These are phyloP conservation scores for Ophiostoma piceae DNA, from an alignment of 2,329 filamentous ascomycete genomes.

Conservation along the genomic window DNA sequence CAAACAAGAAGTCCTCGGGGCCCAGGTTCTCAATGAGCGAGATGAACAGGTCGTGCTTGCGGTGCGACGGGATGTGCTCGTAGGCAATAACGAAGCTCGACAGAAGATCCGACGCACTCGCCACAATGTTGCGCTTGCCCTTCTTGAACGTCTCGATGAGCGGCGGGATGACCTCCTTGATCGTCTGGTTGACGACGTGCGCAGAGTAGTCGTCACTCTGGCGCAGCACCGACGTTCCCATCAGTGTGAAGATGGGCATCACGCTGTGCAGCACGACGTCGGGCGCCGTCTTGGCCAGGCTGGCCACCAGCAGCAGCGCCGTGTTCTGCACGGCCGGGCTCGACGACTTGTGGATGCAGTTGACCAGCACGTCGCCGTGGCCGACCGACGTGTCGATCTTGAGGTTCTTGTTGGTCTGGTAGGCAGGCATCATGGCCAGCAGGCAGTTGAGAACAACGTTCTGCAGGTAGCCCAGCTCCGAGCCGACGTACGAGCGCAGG, in stretches of 20 bases:
- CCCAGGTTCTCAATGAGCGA: constrained; percentile 82
- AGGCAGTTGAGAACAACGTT: constrained; percentile 77
- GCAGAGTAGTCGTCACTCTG: constrained; percentile 97
- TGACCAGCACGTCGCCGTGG: constrained; percentile 84
- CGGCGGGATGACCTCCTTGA: constrained; percentile 88
- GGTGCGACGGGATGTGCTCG: constrained; percentile 87
- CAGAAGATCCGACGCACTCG: constrained; percentile 82
- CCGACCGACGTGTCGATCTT: constrained; percentile 73
- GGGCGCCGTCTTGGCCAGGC: constrained; percentile 78
- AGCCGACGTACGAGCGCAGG: constrained; percentile 72
- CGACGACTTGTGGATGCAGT: constrained; percentile 85
- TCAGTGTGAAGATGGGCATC: constrained; percentile 99
- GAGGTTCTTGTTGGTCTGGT: constrained; percentile 56
- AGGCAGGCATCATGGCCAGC: constrained; percentile 73
- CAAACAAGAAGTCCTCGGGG: constrained; percentile 79
- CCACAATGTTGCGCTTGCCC: constrained; percentile 70
- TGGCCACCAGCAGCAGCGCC: constrained; percentile 80
- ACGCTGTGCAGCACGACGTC: constrained; percentile 92
- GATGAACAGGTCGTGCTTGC: constrained; percentile 75
- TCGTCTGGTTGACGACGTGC: constrained; percentile 90
- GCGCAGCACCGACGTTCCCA: constrained; percentile 83
- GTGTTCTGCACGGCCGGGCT: constrained; percentile 92
- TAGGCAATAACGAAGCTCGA: constrained; percentile 94
- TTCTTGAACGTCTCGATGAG: constrained; percentile 79
- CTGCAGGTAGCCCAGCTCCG: constrained; percentile 85